phyloP scores from a whole-genome alignment of 441 rosid genomes.

The Melastoma candidum region DNA sequence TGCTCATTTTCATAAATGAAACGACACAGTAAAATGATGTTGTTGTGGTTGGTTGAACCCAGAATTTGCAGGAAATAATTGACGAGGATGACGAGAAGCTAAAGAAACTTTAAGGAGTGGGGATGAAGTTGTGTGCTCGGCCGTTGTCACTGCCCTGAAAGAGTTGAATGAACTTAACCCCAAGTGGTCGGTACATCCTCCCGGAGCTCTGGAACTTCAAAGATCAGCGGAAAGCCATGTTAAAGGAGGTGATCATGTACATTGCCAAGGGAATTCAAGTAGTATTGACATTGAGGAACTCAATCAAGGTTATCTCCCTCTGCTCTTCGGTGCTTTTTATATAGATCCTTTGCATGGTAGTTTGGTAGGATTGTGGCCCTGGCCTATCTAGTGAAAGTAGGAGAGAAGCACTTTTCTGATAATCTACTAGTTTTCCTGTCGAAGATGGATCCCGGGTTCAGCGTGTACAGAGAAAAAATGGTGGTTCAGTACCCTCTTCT shows the following conservation, averaged over 20 bases:
- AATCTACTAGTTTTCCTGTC: too few species aligned
- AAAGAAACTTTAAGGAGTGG: slow-evolving; percentile 42
- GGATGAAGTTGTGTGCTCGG: slow-evolving; percentile 43
- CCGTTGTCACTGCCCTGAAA: slow-evolving; percentile 54
- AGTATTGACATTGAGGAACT: slow-evolving; percentile 21
- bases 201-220: slow-evolving; percentile 68
- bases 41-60: too few species aligned
- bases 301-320: slow-evolving; percentile 19
- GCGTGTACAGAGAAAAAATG: too few species aligned
- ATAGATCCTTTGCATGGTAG: too few species aligned
- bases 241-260: slow-evolving; percentile 65
- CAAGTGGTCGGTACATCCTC: slow-evolving; percentile 61
- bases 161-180: slow-evolving; percentile 70
- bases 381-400: too few species aligned
- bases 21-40: too few species aligned
- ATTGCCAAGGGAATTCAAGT: slow-evolving; percentile 16
- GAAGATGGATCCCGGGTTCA: too few species aligned
- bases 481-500: too few species aligned
- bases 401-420: too few species aligned
- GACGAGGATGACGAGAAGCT: slow-evolving; percentile 68
- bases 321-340: too few species aligned
- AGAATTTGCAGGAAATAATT: slow-evolving; percentile 45
- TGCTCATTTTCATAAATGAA: background rate
- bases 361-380: too few species aligned
- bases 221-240: slow-evolving; percentile 64